Evolutionary conservation across 306 rosid genomes (phyloP), one percentile per base, ranked within the genome.

Genomic region (Sphenostylis stenocarpa): DNA sequence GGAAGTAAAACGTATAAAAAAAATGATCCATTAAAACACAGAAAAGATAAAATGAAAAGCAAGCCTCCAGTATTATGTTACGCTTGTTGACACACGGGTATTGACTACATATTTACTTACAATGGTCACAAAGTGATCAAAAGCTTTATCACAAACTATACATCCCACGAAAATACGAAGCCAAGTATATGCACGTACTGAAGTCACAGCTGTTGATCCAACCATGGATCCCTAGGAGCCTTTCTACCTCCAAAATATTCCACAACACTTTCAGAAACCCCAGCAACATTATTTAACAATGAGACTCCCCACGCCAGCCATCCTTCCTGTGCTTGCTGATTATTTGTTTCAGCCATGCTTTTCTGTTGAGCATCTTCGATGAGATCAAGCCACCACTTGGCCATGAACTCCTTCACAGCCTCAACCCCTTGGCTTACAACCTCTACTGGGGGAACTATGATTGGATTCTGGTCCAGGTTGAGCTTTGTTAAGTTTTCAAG

Each of bases 271-370:
- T 34, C 83, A 62, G 86, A 79, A 68, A 77, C 85, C 36, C 56
- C 90, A 57, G 80, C 76, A 79, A 82, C 82, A 53, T 80, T 86
- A 44, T 74, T 82, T 8, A 84, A 69, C 76, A 84, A 33, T 36
- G 85, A 79, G 15, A 86, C 52, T 28, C 90, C 90, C 90, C 90
- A 84, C 0, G 83, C 81, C 20, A 82, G 34, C 90, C 86, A 82
- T 34, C 90, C 88, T 4, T 71, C 60, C 38, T 68, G 83, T 39
- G 83, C 77, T 56, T 77, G 82, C 58, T 73, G 85, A 19, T 68
- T 87, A 34, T 64, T 58, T 16, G 69, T 24, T 80, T 79, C 86
- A 57, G 14, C 63, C 77, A 77, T 41, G 83, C 10, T 82, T 75
- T 43, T 87, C 80, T 80, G 79, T 34, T 67, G 41, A 29, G 83